These are phyloP conservation scores for Diaporthe ampelina DNA, from an alignment of 2,329 filamentous ascomycete genomes.

Conservation along the genomic window DNA sequence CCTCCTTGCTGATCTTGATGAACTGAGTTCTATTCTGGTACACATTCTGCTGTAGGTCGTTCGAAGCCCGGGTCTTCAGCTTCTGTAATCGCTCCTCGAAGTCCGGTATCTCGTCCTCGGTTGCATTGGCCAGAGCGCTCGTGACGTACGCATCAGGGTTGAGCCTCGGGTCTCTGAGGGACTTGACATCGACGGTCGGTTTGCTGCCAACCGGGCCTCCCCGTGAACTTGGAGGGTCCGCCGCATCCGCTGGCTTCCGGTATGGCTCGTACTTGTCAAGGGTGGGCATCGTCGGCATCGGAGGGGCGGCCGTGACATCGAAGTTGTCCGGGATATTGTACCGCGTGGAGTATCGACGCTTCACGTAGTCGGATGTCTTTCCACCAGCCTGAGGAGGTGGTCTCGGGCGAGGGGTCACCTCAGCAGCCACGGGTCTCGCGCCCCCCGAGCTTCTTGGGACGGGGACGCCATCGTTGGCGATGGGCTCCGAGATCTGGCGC, in stretches of 20 bases:
- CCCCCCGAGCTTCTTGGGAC: constrained; percentile 52
- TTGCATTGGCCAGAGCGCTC: constrained; percentile 83
- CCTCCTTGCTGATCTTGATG: constrained; percentile 99
- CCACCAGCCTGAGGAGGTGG: constrained; percentile 67
- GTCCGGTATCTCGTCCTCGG: constrained; percentile 86
- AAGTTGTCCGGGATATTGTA: constrained; percentile 82
- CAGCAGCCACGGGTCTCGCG: constrained; percentile 47
- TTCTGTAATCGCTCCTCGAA: constrained; percentile 83
- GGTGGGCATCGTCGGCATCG: constrained; percentile 77
- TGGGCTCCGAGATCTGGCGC: constrained; percentile 73
- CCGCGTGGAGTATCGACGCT: constrained; percentile 92
- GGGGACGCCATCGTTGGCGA: constrained; percentile 63
- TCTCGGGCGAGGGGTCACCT: constrained; percentile 52
- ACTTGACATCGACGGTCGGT: constrained; percentile 81
- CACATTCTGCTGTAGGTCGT: constrained; percentile 93
- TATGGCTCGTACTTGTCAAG: constrained; percentile 70
- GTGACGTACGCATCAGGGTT: constrained; percentile 67
- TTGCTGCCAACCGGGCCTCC: constrained; percentile 64
- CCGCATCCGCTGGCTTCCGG: constrained; percentile 45
- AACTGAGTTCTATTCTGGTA: constrained; percentile 98
- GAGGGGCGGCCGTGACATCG: constrained; percentile 73
- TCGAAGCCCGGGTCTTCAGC: constrained; percentile 82
- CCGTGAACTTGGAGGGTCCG: constrained; percentile 43
- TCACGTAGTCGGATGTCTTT: constrained; percentile 87
- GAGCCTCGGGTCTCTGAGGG: constrained; percentile 83